phyloP scores from a whole-genome alignment of 345 rosid genomes.

The Hevea brasiliensis region DNA sequence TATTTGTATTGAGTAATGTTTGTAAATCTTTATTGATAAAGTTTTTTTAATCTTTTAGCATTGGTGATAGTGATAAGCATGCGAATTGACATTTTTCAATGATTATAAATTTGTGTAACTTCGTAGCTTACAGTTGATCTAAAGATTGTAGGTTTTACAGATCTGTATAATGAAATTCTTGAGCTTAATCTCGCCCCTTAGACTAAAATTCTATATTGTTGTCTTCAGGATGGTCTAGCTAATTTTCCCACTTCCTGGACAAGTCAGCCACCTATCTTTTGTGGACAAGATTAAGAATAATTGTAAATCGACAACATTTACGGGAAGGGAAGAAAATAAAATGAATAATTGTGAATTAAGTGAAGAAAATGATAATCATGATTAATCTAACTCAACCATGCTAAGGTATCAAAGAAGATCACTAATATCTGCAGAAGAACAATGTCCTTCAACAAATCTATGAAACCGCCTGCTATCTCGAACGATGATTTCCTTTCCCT shows the following conservation, averaged over 20 bases:
- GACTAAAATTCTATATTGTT: too few species aligned
- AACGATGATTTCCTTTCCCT: conserved; percentile 43
- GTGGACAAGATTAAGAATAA: too few species aligned
- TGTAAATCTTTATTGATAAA: conserved; percentile 10
- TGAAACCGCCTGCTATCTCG: conserved; percentile 55
- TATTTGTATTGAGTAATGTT: conserved; percentile 1
- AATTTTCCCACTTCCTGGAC: too few species aligned
- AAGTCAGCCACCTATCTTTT: too few species aligned
- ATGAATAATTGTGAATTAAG: too few species aligned
- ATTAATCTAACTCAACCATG: not conserved
- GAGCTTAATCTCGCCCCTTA: too few species aligned
- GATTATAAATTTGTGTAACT: not conserved
- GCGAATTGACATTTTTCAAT: not conserved
- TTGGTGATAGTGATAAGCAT: not conserved
- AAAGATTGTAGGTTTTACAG: not conserved
- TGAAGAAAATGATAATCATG: not conserved
- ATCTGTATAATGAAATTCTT: too few species aligned
- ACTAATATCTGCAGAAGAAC: conserved; percentile 47
- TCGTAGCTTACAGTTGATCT: not conserved
- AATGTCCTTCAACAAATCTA: conserved; percentile 44
- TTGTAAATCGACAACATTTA: too few species aligned
- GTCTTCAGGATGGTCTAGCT: too few species aligned
- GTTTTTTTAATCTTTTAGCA: not conserved
- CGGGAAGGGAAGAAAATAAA: not conserved
- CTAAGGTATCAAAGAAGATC: conserved; percentile 25